Conservation (phyloP, 345 rosid species). For the Citropsis articulata region DNA sequence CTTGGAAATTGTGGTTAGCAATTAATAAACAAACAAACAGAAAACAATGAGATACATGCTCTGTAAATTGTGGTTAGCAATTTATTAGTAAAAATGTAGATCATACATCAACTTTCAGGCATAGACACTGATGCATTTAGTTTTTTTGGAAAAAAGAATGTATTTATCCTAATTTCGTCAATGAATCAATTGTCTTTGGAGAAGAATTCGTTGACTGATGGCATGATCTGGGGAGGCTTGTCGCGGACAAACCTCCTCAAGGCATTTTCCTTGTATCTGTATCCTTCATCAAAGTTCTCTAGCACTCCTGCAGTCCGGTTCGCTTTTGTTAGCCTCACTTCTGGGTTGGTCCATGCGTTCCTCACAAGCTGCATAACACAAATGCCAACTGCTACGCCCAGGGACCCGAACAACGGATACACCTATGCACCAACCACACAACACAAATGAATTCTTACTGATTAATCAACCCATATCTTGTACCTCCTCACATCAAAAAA, state of each 20-base stretch:
- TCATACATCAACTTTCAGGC: not conserved
- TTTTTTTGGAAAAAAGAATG: not conserved
- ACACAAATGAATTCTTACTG: too few species aligned
- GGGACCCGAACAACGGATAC: conserved; percentile 53
- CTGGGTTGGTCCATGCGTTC: conserved; percentile 53
- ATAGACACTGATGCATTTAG: not conserved
- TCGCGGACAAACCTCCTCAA: conserved; percentile 46
- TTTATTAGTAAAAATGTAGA: conserved; percentile 2
- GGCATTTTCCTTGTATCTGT: conserved; percentile 50
- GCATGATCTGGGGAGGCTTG: conserved; percentile 52
- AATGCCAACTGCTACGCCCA: conserved; percentile 56
- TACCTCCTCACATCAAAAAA: too few species aligned
- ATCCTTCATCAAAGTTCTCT: conserved; percentile 50
- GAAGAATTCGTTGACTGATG: conserved; percentile 58
- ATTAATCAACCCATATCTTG: too few species aligned
- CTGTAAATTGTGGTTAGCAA: too few species aligned
- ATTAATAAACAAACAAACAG: too few species aligned
- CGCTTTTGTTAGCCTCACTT: conserved; percentile 53
- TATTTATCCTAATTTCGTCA: not conserved
- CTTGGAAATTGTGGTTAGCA: not conserved
- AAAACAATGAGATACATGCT: too few species aligned
- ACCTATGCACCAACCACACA: conserved; percentile 27
- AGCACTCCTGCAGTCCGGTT: conserved; percentile 56
- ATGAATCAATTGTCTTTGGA: conserved; percentile 24
- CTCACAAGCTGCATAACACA: conserved; percentile 55